Conservation (phyloP, 768 basidiomycete genomes). For the Rhodosporidiobolus sp. region DNA sequence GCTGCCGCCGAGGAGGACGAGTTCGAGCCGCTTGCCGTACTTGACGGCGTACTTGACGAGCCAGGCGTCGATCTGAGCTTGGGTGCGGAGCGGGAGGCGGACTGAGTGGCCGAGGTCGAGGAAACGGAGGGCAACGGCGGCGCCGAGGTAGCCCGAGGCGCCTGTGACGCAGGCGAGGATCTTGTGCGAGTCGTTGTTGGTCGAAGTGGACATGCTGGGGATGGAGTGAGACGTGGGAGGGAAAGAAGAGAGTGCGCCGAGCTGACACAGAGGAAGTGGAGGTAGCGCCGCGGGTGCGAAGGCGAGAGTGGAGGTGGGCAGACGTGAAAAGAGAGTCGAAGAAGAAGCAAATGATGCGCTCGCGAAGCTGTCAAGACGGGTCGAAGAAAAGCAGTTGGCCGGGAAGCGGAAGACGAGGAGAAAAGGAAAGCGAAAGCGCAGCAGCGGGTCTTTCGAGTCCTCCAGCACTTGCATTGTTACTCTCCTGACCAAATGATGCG, state of each 20-base stretch:
- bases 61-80: not conserved
- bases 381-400: no score
- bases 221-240: not conserved
- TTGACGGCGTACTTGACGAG: not conserved
- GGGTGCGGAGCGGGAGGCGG: slow-evolving; percentile 3
- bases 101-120: not conserved
- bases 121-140: not conserved
- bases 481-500: no score
- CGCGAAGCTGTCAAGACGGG: no score
- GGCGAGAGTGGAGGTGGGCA: no score
- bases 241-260: not conserved
- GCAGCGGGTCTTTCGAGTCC: no score
- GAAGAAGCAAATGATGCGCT: no score
- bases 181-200: not conserved
- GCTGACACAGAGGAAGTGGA: not conserved
- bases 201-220: not conserved
- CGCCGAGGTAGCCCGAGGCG: not conserved
- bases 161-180: not conserved
- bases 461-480: no score
- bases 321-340: no score
- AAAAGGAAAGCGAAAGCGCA: no score
- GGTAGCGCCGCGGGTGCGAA: no score
- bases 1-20: not conserved
- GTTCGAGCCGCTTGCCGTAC: not conserved
- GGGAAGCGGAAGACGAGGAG: no score